Conservation (phyloP, 1,284 basidiomycete genomes). For the Spongispora temasekensis region DNA sequence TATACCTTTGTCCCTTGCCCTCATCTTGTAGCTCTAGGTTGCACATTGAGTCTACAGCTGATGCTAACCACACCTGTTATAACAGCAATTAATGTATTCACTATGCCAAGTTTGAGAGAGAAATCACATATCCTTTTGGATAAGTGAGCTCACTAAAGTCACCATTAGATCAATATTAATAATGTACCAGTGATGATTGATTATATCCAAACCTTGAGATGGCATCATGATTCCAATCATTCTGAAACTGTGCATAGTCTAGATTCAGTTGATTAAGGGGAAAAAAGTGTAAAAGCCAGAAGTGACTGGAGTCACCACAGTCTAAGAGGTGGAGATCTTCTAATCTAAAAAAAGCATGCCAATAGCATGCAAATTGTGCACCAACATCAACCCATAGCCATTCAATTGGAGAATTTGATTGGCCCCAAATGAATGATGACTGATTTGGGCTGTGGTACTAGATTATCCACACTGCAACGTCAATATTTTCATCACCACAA, state of each 20-base stretch:
- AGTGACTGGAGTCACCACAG: background rate
- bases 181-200: constrained; percentile 2
- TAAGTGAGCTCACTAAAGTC: too few relatives aligned
- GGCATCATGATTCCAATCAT: constrained; percentile 11
- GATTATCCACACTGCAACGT: background rate
- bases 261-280: constrained; percentile 42
- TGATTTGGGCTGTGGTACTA: background rate
- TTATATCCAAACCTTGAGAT: constrained; percentile 3
- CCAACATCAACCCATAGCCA: background rate
- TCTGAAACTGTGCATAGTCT: constrained; percentile 39
- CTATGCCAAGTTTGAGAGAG: constrained; percentile 2
- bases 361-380: background rate
- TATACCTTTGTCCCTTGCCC: too few relatives aligned
- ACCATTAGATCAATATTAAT: background rate
- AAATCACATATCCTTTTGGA: constrained; percentile 14
- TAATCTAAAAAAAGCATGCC: background rate
- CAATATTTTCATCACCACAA: background rate
- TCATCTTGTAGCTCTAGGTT: too few relatives aligned
- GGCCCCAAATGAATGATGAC: background rate
- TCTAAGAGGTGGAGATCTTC: background rate
- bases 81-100: background rate
- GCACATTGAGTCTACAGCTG: too few relatives aligned
- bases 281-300: background rate
- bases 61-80: too few relatives aligned
- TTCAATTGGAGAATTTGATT: background rate